phyloP scores from a whole-genome alignment of 805 yeast genomes.

The Ogataea trehalophila region DNA sequence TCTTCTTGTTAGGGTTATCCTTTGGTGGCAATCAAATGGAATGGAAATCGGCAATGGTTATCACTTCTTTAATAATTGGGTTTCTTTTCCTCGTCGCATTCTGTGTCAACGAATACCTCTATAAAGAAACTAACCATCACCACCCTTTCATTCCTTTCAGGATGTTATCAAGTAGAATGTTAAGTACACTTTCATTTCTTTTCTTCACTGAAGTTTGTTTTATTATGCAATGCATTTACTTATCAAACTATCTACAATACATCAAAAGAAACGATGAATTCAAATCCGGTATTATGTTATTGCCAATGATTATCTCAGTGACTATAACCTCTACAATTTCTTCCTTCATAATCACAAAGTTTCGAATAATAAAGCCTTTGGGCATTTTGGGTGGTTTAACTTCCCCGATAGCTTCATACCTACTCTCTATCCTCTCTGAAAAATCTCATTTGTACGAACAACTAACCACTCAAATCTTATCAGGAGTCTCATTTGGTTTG shows the following conservation, averaged over 20 bases:
- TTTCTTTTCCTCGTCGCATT: constrained; percentile 33
- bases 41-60: constrained; percentile 54
- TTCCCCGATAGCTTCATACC: constrained; percentile 43
- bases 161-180: constrained; percentile 32
- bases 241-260: constrained; percentile 47
- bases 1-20: constrained; percentile 47
- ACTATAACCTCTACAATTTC: constrained; percentile 37
- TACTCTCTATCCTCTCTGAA: constrained; percentile 36
- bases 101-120: constrained; percentile 33
- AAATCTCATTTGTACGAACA: constrained; percentile 33
- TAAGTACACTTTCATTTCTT: constrained; percentile 4
- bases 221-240: constrained; percentile 34
- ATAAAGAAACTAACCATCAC: constrained; percentile 3
- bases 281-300: constrained; percentile 41
- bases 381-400: constrained; percentile 33
- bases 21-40: constrained; percentile 52
- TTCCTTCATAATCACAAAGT: constrained; percentile 36
- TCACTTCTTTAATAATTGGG: constrained; percentile 45
- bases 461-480: constrained; percentile 42
- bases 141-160: constrained; percentile 44
- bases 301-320: constrained; percentile 42
- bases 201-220: constrained; percentile 36
- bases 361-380: constrained; percentile 38
- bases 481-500: constrained; percentile 46
- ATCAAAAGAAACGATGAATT: constrained; percentile 36